A percentile compares a stretch with the other conserved stretches of the same genome.
These are phyloP conservation scores for Gnetum montanum DNA, from an alignment of 75 land plant genomes.

Conservation along the genomic window DNA sequence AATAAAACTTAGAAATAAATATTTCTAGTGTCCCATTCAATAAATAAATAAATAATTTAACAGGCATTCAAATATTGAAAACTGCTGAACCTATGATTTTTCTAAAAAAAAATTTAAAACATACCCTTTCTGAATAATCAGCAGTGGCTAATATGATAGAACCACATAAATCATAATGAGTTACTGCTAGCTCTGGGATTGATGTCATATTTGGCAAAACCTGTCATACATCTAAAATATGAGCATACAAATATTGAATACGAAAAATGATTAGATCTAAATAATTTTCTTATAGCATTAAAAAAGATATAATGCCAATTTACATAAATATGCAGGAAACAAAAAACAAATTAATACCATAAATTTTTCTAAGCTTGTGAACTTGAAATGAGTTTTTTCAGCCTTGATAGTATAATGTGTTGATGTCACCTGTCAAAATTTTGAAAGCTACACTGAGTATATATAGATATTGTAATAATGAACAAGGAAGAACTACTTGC, in stretches of 20 bases:
- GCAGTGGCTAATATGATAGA: conserved; percentile 28
- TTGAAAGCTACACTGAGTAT: neutral
- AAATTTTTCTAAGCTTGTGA: conserved; percentile 58
- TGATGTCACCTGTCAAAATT: conserved; percentile 77
- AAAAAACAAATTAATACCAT: conserved; percentile 33
- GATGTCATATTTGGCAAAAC: conserved; percentile 95
- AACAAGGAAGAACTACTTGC: no score
- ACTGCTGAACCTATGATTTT: neutral
- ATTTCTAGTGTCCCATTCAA: no score
- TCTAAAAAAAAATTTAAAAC: neutral
- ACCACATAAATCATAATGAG: conserved; percentile 78
- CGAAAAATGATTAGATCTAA: no score
- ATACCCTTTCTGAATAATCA: conserved; percentile 52
- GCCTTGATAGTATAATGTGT: conserved; percentile 66
- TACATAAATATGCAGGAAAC: neutral
- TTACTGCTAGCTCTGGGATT: conserved; percentile 62
- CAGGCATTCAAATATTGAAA: neutral
- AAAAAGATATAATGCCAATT: no score
- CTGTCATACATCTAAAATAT: no score
- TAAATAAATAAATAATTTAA: no score
- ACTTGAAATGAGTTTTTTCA: conserved; percentile 71
- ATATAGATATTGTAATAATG: no score
- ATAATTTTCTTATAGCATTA: no score
- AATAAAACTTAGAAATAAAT: no score
- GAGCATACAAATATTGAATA: no score